phyloP scores from a whole-genome alignment of 352 stramenopile genomes.

The Pythium rhizo-oryzae region DNA sequence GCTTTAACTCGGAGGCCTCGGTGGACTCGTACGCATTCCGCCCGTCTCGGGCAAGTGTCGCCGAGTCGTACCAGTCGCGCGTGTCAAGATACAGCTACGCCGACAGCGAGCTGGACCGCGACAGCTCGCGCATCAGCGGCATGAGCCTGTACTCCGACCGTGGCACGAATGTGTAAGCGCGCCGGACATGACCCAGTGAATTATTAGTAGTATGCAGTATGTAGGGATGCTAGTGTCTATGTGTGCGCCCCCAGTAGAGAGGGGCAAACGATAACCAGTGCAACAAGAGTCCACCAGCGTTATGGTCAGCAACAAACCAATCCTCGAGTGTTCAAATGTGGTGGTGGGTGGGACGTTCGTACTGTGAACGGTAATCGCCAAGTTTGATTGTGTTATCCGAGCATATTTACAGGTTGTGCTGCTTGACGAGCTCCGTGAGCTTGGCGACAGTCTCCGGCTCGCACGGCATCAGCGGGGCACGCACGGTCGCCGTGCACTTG shows the following conservation, averaged over 20 bases:
- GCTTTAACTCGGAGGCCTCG: constrained; percentile 62
- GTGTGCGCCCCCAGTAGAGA: background rate
- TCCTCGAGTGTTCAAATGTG: background rate
- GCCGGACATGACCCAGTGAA: background rate
- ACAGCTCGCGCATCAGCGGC: constrained; percentile 67
- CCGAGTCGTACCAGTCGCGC: constrained; percentile 71
- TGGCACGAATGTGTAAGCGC: constrained; percentile 24
- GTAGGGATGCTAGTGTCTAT: background rate
- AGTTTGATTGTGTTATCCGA: background rate
- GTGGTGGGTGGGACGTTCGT: background rate
- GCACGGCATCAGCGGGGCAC: constrained; percentile 76
- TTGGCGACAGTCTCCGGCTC: constrained; percentile 64
- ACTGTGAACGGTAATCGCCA: too few relatives aligned
- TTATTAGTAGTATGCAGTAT: constrained; percentile 20
- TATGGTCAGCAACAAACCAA: background rate
- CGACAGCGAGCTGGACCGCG: constrained; percentile 29
- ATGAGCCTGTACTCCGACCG: constrained; percentile 36
- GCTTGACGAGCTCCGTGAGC: constrained; percentile 65
- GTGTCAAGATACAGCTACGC: constrained; percentile 52
- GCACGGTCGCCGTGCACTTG: constrained; percentile 80
- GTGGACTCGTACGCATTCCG: constrained; percentile 75
- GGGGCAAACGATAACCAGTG: constrained; percentile 3
- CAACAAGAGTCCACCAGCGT: background rate
- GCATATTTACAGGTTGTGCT: constrained; percentile 76
- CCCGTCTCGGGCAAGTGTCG: constrained; percentile 45